These are phyloP conservation scores for Ophiostoma pallidulum DNA, from an alignment of 2,329 filamentous ascomycete species.

Conservation along the genomic window DNA sequence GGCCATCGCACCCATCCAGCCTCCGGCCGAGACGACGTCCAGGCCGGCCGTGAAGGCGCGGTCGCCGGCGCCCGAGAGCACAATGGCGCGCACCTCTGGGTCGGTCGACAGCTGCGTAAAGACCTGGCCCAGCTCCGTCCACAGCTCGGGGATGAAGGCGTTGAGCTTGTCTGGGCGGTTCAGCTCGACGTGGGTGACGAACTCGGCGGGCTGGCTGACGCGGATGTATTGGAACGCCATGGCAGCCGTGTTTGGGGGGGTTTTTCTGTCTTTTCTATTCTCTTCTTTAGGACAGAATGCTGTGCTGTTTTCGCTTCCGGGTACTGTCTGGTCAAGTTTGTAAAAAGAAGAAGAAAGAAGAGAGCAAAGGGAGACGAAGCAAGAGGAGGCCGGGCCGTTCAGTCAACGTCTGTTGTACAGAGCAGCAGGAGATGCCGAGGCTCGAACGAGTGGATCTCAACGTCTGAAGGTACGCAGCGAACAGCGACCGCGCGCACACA, in stretches of 20 bases:
- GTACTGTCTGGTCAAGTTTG: neutral
- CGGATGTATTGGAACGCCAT: slow-evolving; percentile 29
- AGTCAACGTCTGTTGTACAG: too few relatives aligned
- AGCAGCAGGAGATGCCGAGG: too few relatives aligned
- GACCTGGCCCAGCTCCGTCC: slow-evolving; percentile 66
- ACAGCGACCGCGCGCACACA: too few relatives aligned
- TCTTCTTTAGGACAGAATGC: too few relatives aligned
- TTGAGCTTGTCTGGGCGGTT: slow-evolving; percentile 82
- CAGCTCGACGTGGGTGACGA: slow-evolving; percentile 86
- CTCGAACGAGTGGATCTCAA: too few relatives aligned
- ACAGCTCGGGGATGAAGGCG: slow-evolving; percentile 76
- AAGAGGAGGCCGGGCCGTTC: too few relatives aligned
- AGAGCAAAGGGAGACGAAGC: neutral
- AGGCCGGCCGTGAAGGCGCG: slow-evolving; percentile 79
- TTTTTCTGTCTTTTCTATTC: too few relatives aligned
- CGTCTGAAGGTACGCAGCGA: too few relatives aligned
- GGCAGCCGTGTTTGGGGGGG: too few relatives aligned
- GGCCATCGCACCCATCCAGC: slow-evolving; percentile 40
- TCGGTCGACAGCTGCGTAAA: slow-evolving; percentile 66
- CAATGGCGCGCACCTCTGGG: slow-evolving; percentile 61
- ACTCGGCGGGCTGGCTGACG: slow-evolving; percentile 53
- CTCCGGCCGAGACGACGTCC: slow-evolving; percentile 63
- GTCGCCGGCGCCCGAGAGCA: slow-evolving; percentile 73
- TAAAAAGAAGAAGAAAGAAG: neutral
- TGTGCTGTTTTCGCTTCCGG: too few relatives aligned